These are phyloP conservation scores for Cyberlindnera sargentensis DNA, from an alignment of 805 yeast species.

Conservation along the genomic window DNA sequence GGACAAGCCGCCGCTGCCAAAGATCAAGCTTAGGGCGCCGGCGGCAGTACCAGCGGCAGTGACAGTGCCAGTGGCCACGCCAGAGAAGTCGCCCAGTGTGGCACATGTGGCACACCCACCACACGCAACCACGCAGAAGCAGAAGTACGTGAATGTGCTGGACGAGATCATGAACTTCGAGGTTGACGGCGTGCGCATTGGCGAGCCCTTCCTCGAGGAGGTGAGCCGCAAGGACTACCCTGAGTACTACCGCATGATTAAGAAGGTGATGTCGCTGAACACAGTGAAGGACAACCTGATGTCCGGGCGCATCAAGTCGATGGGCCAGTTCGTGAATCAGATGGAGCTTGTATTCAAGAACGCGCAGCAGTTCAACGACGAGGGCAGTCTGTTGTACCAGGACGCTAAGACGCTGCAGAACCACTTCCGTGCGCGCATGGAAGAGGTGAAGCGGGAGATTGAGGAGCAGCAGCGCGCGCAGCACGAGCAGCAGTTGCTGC, in stretches of 20 bases:
- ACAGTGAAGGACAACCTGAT: slow-evolving; percentile 48
- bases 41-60: neutral
- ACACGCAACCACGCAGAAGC: slow-evolving; percentile 10
- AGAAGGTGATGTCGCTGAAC: slow-evolving; percentile 67
- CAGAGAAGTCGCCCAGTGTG: no score
- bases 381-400: slow-evolving; percentile 59
- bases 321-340: slow-evolving; percentile 54
- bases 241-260: slow-evolving; percentile 69
- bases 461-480: slow-evolving; percentile 8
- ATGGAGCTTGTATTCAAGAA: slow-evolving; percentile 63
- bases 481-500: slow-evolving; percentile 5
- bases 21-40: slow-evolving; percentile 12
- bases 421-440: slow-evolving; percentile 38
- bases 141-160: slow-evolving; percentile 9
- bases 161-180: slow-evolving; percentile 18
- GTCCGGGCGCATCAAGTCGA: slow-evolving; percentile 42
- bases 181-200: slow-evolving; percentile 31
- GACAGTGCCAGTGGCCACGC: no score
- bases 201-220: slow-evolving; percentile 69
- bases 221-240: slow-evolving; percentile 70
- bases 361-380: slow-evolving; percentile 73
- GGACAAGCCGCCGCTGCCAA: slow-evolving; percentile 13
- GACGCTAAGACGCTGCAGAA: slow-evolving; percentile 60
- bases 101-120: neutral
- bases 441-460: slow-evolving; percentile 17